Evolutionary conservation across 331 rosid species (phyloP).

Genomic region (Stylosanthes scabra): DNA sequence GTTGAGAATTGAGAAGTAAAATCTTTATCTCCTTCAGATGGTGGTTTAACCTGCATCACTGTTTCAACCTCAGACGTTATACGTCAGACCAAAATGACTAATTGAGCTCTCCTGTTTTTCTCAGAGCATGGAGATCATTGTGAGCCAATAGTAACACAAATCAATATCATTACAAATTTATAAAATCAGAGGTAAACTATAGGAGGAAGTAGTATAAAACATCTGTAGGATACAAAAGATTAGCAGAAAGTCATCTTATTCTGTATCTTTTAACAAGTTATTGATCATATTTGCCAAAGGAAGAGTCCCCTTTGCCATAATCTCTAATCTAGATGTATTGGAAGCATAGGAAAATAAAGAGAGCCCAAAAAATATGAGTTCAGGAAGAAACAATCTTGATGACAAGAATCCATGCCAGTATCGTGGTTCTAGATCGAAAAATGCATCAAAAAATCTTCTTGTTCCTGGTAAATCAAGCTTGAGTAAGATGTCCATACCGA

Average conservation of each 20-base stretch:
- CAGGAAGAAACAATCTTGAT: conserved; percentile 91
- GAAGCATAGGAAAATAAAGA: conserved; percentile 95
- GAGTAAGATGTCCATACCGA: conserved; percentile 93
- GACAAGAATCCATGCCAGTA: conserved; percentile 99
- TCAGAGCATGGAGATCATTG: conserved; percentile 6
- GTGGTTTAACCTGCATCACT: not conserved
- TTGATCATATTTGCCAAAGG: conserved; percentile 91
- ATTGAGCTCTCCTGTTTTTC: conserved; percentile 2
- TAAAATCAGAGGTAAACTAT: conserved; percentile 47
- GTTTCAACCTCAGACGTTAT: not conserved
- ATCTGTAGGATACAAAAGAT: conserved; percentile 53
- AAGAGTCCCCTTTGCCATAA: conserved; percentile 95
- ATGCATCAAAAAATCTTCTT: conserved; percentile 87
- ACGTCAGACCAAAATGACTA: not conserved
- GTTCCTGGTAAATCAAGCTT: conserved; percentile 93
- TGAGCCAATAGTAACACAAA: conserved; percentile 28
- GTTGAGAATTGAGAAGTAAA: not conserved
- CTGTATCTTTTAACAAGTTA: conserved; percentile 87
- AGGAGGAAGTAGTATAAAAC: conserved; percentile 33
- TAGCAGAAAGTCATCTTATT: conserved; percentile 44
- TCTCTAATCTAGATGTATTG: conserved; percentile 85
- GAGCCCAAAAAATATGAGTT: conserved; percentile 75
- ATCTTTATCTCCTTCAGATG: not conserved
- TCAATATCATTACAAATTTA: conserved; percentile 35
- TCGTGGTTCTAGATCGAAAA: conserved; percentile 92